A percentile compares a stretch with the other conserved stretches of the same genome.
Evolutionary conservation across 371 early-diverging fungal genomes (phyloP).

Genomic region (Catenaria anguillulae): DNA sequence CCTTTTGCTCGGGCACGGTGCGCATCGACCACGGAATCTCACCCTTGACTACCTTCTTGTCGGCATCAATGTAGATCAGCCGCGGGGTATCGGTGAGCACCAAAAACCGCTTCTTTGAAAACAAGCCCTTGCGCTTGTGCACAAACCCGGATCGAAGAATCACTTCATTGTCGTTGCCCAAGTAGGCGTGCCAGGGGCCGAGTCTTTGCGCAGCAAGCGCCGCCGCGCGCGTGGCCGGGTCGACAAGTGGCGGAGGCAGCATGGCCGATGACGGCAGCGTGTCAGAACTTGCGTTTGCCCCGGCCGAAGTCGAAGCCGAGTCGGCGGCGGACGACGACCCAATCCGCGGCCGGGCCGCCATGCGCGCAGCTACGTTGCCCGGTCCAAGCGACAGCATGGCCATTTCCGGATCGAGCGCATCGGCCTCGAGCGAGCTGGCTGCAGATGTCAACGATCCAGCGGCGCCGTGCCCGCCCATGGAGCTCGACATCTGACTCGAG

Average conservation of each 20-base stretch:
- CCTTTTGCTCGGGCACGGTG: constrained; percentile 36
- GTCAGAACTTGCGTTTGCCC: neutral
- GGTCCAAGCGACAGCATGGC: neutral
- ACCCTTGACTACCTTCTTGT: constrained; percentile 25
- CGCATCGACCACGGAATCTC: constrained; percentile 42
- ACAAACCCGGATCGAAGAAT: constrained; percentile 44
- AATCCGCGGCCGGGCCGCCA: too few relatives aligned
- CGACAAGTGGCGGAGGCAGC: neutral
- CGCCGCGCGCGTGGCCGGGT: too few relatives aligned
- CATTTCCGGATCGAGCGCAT: neutral
- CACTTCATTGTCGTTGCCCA: constrained; percentile 45
- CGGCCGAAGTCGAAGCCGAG: neutral
- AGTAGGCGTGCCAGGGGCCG: constrained; percentile 19
- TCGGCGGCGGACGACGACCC: neutral
- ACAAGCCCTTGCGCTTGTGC: constrained; percentile 38
- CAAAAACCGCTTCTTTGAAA: constrained; percentile 42
- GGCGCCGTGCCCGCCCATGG: neutral
- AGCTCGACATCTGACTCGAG: too few relatives aligned
- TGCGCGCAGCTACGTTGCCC: too few relatives aligned
- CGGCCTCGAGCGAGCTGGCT: neutral
- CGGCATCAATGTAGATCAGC: constrained; percentile 48
- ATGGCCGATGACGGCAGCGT: too few relatives aligned
- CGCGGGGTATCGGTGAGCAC: constrained; percentile 55
- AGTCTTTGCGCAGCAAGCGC: neutral
- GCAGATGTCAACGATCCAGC: neutral